Evolutionary conservation across 2,329 filamentous ascomycete genomes (phyloP), one percentile per base, ranked within the genome.

Genomic region (Botrytis hyacinthi): DNA sequence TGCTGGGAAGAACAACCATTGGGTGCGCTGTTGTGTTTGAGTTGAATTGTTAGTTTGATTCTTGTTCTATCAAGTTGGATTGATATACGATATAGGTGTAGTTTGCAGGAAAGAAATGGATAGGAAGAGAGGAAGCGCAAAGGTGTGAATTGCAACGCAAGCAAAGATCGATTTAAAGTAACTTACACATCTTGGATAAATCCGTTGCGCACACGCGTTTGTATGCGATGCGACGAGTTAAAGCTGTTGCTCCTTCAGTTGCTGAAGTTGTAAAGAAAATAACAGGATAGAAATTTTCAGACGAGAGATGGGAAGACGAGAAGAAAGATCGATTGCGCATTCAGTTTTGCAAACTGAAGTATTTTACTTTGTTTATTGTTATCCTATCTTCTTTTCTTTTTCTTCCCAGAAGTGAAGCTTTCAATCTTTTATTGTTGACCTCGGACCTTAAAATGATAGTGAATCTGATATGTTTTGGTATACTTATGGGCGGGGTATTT

Each of bases 151-250:
- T 26, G 10, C 18, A 32, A 10, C 1, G 14, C 48, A 26, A 42
- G 10, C 7, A 10, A 16, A 69, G 37, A 10, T 69, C 35, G 10
- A 26, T 6, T 18, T 14, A 60, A 14, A 46, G 16, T 44, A 20
- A 70, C 68, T 62, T 70, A 70, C 68, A 70, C 68, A 70, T 70
- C 54, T 37, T 46, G 4, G 22, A n/a, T 22, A 16, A 57, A 57
- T 1, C 18, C 5, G 8, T 69, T 57, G 18, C 48, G 35, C 26
- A 18, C 48, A 0, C 26, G 14, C 3, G 16, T 57, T 29, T 29
- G 14, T 7, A 42, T 22, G 20, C 14, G 22, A 66, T 66, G 66
- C 48, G 66, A 68, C 35, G 20, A 16, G 29, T 68, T 29, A 2
- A 40, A 35, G 20, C 5, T 32, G 26, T 57, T 42, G 35, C 14